Conservation (phyloP, 106 monocot species). For the Dioscorea dumetorum region DNA sequence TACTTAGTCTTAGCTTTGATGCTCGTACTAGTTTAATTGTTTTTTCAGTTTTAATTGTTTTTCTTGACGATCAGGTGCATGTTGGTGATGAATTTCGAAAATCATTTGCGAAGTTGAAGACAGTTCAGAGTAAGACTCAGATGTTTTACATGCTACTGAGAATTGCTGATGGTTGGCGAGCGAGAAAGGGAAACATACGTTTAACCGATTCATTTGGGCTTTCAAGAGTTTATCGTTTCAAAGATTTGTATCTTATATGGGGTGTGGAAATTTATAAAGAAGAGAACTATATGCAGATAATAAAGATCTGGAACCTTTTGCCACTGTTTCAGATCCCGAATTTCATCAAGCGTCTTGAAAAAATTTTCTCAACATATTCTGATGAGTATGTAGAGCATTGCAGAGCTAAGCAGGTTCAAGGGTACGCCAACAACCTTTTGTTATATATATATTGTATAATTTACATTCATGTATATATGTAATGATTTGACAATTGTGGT, state of each 20-base stretch:
- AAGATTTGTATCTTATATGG: slow-evolving; percentile 35
- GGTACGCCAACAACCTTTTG: slow-evolving; percentile 13
- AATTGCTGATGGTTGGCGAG: slow-evolving; percentile 45
- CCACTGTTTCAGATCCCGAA: slow-evolving; percentile 13
- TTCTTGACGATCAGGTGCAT: slow-evolving; percentile 25
- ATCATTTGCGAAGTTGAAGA: slow-evolving; percentile 33
- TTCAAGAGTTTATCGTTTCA: slow-evolving; percentile 25
- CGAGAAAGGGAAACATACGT: slow-evolving; percentile 3
- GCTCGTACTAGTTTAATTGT: too few species aligned
- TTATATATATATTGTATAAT: too few species aligned
- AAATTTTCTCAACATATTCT: slow-evolving; percentile 37
- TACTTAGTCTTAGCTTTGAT: too few species aligned
- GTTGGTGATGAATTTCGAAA: slow-evolving; percentile 48
- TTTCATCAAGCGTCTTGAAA: slow-evolving; percentile 23
- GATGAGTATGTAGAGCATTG: slow-evolving; percentile 34
- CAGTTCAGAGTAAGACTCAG: slow-evolving; percentile 8
- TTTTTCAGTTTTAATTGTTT: too few species aligned
- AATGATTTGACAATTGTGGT: too few species aligned
- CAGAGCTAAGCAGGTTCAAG: slow-evolving; percentile 21
- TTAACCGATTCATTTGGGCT: slow-evolving; percentile 17
- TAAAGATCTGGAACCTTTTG: slow-evolving; percentile 47
- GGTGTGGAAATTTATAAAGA: slow-evolving; percentile 37
- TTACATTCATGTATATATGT: too few species aligned
- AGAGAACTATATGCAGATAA: slow-evolving; percentile 26
- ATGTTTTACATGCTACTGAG: slow-evolving; percentile 27